A percentile compares a stretch with the other conserved stretches of the same genome.
These are phyloP conservation scores for Bipolaris zeicola DNA, from an alignment of 2,329 filamentous ascomycete species.

Conservation along the genomic window DNA sequence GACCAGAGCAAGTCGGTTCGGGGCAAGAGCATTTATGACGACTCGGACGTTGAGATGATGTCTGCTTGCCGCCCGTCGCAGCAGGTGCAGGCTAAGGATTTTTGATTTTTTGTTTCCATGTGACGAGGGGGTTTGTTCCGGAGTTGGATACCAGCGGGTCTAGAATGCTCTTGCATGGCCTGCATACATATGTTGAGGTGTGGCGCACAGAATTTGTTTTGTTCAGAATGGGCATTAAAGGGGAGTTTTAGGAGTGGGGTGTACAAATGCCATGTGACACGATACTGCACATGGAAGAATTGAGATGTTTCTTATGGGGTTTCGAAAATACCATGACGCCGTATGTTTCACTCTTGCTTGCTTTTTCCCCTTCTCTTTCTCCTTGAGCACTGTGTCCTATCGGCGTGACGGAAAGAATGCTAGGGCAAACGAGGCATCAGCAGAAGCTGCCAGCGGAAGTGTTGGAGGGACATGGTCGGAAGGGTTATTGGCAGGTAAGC, in stretches of 20 bases:
- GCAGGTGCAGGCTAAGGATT: not conserved
- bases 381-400: too few species aligned
- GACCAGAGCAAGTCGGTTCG: conserved; percentile 17
- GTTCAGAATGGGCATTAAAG: not conserved
- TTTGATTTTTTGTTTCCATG: not conserved
- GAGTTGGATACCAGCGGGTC: not conserved
- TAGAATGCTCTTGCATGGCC: not conserved
- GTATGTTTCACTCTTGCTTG: not conserved
- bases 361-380: not conserved
- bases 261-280: not conserved
- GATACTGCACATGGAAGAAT: not conserved
- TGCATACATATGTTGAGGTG: not conserved
- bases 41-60: conserved; percentile 27
- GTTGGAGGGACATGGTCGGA: not conserved
- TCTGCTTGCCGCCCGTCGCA: not conserved
- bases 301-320: not conserved
- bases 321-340: not conserved
- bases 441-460: not conserved
- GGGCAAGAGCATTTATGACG: conserved; percentile 23
- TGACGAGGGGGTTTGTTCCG: too few species aligned
- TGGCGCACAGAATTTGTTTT: not conserved
- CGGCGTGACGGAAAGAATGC: too few species aligned
- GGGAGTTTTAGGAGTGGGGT: not conserved
- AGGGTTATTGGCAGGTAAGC: not conserved
- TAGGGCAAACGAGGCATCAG: too few species aligned